Percentiles rank a stretch among this genome's conserved stretches.
Conservation (phyloP, 2,329 filamentous ascomycete genomes). For the Beauveria medogensis region DNA sequence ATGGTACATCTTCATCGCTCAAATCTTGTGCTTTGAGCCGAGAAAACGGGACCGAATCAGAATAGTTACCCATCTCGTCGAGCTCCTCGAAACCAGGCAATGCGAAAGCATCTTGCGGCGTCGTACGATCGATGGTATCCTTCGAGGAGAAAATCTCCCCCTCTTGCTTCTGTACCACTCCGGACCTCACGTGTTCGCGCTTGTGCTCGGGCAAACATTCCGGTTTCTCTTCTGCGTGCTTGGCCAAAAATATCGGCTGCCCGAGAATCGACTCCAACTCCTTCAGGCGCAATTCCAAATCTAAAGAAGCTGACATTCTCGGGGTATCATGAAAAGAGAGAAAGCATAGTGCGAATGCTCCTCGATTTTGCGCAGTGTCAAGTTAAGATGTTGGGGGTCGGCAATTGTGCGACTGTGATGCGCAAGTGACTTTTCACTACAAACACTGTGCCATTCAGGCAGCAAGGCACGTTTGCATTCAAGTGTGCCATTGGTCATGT, state of each 20-base stretch:
- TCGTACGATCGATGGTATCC: not conserved
- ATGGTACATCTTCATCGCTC: slow-evolving; percentile 20
- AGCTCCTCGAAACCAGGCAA: not conserved
- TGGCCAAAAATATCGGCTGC: not conserved
- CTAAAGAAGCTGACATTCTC: not conserved
- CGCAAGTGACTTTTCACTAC: not conserved
- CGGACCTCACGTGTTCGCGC: not conserved
- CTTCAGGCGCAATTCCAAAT: not conserved
- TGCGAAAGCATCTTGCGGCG: not conserved
- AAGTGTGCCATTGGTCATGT: not conserved
- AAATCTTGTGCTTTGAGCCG: slow-evolving; percentile 1
- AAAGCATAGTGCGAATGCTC: no score
- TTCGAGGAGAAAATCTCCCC: not conserved
- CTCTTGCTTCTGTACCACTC: slow-evolving; percentile 1
- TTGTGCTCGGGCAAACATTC: not conserved
- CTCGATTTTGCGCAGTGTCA: not conserved
- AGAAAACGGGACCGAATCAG: not conserved
- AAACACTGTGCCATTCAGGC: not conserved
- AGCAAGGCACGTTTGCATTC: not conserved
- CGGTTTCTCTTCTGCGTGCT: not conserved
- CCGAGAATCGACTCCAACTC: slow-evolving; percentile 6
- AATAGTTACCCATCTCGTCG: not conserved
- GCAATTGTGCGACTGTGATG: not conserved
- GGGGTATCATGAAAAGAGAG: not conserved
- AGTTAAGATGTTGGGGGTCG: not conserved